These are phyloP conservation scores for Penicillium capsulatum DNA, from an alignment of 2,329 filamentous ascomycete genomes.

Conservation along the genomic window DNA sequence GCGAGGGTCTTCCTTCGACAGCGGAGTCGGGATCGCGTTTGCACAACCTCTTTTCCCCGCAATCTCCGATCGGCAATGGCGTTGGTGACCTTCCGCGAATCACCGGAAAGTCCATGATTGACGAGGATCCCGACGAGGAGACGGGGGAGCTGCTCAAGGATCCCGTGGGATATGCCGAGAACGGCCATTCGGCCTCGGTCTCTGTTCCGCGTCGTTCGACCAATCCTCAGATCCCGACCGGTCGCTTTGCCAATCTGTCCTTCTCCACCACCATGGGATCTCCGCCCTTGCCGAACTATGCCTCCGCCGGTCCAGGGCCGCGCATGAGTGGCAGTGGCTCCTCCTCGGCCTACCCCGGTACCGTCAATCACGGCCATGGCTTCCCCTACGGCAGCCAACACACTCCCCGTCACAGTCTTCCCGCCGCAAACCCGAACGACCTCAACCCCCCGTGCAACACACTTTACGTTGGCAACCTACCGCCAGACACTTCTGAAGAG, in stretches of 20 bases:
- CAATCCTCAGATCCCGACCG: slow-evolving; percentile 66
- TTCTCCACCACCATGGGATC: slow-evolving; percentile 63
- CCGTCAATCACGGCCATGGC: slow-evolving; percentile 50
- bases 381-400: slow-evolving; percentile 58
- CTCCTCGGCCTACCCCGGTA: slow-evolving; percentile 56
- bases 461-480: slow-evolving; percentile 94
- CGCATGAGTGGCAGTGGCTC: slow-evolving; percentile 50
- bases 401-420: slow-evolving; percentile 63
- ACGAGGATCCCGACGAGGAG: slow-evolving; percentile 61
- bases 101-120: slow-evolving; percentile 61
- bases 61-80: slow-evolving; percentile 55
- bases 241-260: slow-evolving; percentile 65
- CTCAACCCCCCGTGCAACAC: slow-evolving; percentile 98
- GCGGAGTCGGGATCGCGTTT: slow-evolving; percentile 48
- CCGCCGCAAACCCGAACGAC: slow-evolving; percentile 87
- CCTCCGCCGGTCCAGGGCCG: slow-evolving; percentile 45
- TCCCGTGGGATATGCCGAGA: slow-evolving; percentile 65
- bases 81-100: slow-evolving; percentile 50
- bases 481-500: slow-evolving; percentile 87
- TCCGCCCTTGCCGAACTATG: slow-evolving; percentile 53
- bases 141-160: slow-evolving; percentile 60
- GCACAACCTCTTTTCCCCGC: slow-evolving; percentile 58
- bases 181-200: slow-evolving; percentile 49
- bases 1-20: slow-evolving; percentile 49
- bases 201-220: slow-evolving; percentile 59